These are phyloP conservation scores for Pichia scutulata DNA, from an alignment of 805 yeast species.

Conservation along the genomic window DNA sequence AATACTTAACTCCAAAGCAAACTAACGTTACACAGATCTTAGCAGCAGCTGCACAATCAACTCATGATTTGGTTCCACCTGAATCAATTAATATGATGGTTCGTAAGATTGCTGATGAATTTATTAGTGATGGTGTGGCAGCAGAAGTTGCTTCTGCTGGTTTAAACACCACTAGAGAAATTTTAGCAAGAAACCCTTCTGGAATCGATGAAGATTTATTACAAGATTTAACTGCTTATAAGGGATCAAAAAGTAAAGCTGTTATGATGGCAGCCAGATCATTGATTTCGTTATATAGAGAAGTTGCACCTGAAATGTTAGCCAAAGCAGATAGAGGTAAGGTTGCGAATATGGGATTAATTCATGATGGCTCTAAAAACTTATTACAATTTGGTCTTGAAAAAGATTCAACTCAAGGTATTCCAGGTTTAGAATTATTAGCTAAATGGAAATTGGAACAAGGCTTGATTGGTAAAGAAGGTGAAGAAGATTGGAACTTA, in stretches of 20 bases:
- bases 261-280: constrained; percentile 93
- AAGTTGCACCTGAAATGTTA: constrained; percentile 94
- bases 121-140: constrained; percentile 97
- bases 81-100: constrained; percentile 75
- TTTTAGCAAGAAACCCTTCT: constrained; percentile 85
- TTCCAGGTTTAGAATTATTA: constrained; percentile 87
- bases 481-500: constrained; percentile 55
- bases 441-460: constrained; percentile 75
- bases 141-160: constrained; percentile 98
- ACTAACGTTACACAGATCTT: constrained; percentile 88
- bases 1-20: constrained; percentile 91
- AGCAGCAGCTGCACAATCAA: constrained; percentile 96
- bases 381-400: constrained; percentile 72
- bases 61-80: constrained; percentile 96
- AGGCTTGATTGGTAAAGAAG: constrained; percentile 45
- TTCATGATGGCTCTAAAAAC: constrained; percentile 43
- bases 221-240: constrained; percentile 85
- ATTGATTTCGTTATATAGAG: constrained; percentile 79
- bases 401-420: constrained; percentile 50
- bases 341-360: constrained; percentile 75
- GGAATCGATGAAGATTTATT: constrained; percentile 84
- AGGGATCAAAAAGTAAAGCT: constrained; percentile 88
- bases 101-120: constrained; percentile 92
- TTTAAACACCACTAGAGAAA: constrained; percentile 89
- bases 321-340: constrained; percentile 89